Evolutionary conservation across 306 rosid species (phyloP).

Genomic region (Glycine soja): DNA sequence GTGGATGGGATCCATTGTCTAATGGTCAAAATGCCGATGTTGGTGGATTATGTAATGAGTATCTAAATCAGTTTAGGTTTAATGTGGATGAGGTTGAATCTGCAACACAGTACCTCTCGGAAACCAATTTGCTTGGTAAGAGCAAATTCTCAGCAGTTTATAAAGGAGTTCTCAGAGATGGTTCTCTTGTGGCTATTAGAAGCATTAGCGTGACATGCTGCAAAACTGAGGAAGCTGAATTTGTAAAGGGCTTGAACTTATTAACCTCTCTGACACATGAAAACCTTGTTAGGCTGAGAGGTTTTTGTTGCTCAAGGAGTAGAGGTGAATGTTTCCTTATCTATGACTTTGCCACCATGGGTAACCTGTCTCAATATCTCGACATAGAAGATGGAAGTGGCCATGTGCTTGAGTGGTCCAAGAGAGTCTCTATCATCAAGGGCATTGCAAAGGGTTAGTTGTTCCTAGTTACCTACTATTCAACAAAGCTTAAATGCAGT

Average conservation of each 20-base stretch:
- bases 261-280: conserved; percentile 77
- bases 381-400: conserved; percentile 71
- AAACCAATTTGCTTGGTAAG: conserved; percentile 70
- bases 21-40: conserved; percentile 56
- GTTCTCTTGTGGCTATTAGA: conserved; percentile 83
- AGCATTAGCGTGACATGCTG: conserved; percentile 78
- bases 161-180: conserved; percentile 84
- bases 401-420: conserved; percentile 81
- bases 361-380: conserved; percentile 73
- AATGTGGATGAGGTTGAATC: conserved; percentile 94
- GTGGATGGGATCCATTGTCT: conserved; percentile 78
- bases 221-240: conserved; percentile 84
- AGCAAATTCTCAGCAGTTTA: conserved; percentile 86
- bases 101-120: conserved; percentile 87
- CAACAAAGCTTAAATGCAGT: background rate
- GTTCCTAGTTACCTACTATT: conserved; percentile 8
- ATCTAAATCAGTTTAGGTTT: conserved; percentile 59
- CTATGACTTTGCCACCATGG: conserved; percentile 76
- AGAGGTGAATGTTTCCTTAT: conserved; percentile 93
- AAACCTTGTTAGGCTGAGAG: conserved; percentile 80
- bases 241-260: conserved; percentile 71
- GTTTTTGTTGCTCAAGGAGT: conserved; percentile 91
- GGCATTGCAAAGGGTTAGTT: conserved; percentile 89
- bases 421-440: conserved; percentile 72
- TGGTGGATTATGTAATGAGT: conserved; percentile 59